These are phyloP conservation scores for Posidonia australis DNA, from an alignment of 106 monocot species.

Conservation along the genomic window DNA sequence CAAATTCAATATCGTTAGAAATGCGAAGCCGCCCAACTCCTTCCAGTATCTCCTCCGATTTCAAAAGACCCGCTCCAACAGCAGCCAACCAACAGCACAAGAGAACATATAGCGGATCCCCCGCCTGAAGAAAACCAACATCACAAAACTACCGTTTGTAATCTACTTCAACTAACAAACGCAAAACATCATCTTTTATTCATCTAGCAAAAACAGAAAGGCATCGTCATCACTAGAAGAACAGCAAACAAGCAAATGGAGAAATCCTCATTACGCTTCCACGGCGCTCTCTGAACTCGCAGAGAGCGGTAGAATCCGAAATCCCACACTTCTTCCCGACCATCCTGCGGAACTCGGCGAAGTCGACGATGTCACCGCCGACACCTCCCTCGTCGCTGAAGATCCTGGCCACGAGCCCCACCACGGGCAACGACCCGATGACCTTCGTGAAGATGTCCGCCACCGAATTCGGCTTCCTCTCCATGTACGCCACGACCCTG, in stretches of 20 bases:
- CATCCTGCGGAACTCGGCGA: conserved; percentile 89
- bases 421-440: conserved; percentile 75
- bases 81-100: conserved; percentile 94
- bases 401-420: conserved; percentile 76
- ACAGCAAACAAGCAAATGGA: background rate
- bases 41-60: conserved; percentile 93
- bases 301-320: conserved; percentile 67
- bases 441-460: conserved; percentile 45
- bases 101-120: conserved; percentile 87
- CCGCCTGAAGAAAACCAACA: conserved; percentile 36
- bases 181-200: too few relatives aligned
- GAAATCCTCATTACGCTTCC: conserved; percentile 51
- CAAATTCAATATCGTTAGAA: conserved; percentile 94
- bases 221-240: background rate
- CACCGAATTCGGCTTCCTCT: conserved; percentile 65
- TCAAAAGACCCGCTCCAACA: conserved; percentile 74
- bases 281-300: conserved; percentile 72
- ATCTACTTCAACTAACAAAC: background rate
- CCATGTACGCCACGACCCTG: conserved; percentile 52
- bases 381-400: conserved; percentile 91
- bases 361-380: conserved; percentile 88
- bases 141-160: background rate
- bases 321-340: conserved; percentile 84
- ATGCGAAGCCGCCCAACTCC: conserved; percentile 76
- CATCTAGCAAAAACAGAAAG: too few relatives aligned